Percentiles rank a stretch among this genome's conserved stretches.
Evolutionary conservation across 208 protist species (phyloP).

Genomic region (Trypanosomatidae sp.): DNA sequence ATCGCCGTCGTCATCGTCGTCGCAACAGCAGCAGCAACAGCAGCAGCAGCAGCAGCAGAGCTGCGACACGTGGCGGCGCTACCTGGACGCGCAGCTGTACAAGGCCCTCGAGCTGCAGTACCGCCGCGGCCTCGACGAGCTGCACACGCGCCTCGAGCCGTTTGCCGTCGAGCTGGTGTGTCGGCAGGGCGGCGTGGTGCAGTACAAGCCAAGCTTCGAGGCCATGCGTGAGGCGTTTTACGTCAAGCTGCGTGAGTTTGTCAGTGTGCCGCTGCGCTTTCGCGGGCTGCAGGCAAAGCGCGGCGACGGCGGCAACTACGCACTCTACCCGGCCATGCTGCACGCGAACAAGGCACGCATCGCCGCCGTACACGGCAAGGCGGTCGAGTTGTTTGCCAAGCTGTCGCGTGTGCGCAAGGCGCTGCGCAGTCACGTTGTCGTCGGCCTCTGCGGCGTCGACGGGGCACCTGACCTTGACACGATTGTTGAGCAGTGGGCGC

Average conservation of each 20-base stretch:
- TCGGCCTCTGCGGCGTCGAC: conserved; percentile 84
- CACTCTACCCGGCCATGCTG: conserved; percentile 87
- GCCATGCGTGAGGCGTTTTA: conserved; percentile 92
- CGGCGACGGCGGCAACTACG: conserved; percentile 28
- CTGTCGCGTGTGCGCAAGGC: conserved; percentile 78
- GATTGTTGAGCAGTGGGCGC: conserved; percentile 67
- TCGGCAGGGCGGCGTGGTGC: conserved; percentile 78
- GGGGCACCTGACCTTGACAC: conserved; percentile 82
- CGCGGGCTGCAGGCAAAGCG: conserved; percentile 81
- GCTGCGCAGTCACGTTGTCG: conserved; percentile 73
- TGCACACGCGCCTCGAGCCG: conserved; percentile 90
- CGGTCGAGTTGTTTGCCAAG: conserved; percentile 87
- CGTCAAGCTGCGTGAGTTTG: conserved; percentile 90
- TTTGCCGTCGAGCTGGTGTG: conserved; percentile 91
- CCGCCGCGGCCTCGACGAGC: conserved; percentile 74
- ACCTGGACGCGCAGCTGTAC: conserved; percentile 96
- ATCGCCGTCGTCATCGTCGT: no score
- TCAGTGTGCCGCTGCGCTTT: conserved; percentile 89
- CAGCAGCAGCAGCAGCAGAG: conserved; percentile 56
- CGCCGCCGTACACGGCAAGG: conserved; percentile 83
- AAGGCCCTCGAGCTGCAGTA: conserved; percentile 96
- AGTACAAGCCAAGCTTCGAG: conserved; percentile 92
- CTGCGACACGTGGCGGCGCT: conserved; percentile 84
- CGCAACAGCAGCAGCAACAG: no score
- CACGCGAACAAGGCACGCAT: conserved; percentile 77